These are phyloP conservation scores for Apophysomyces ossiformis DNA, from an alignment of 371 early-diverging fungal genomes.

Conservation along the genomic window DNA sequence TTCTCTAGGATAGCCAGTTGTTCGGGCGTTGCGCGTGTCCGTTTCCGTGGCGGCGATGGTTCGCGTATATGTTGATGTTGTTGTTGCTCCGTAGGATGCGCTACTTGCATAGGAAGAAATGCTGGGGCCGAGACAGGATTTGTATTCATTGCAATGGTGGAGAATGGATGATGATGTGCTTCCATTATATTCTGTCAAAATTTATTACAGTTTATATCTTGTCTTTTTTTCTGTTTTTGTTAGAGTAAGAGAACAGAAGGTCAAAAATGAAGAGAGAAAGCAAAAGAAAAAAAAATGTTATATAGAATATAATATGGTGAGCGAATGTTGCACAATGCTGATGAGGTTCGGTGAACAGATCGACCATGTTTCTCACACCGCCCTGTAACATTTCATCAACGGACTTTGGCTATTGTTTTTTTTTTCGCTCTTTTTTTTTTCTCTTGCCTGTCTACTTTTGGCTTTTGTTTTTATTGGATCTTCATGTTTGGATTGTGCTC, in stretches of 20 bases:
- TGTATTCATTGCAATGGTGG: background rate
- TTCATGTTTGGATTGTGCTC: background rate
- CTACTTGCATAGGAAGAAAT: slow-evolving; percentile 2
- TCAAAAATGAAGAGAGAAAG: slow-evolving; percentile 1
- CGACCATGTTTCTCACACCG: slow-evolving; percentile 8
- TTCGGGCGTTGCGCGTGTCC: slow-evolving; percentile 69
- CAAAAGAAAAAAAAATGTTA: background rate
- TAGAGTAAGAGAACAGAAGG: background rate
- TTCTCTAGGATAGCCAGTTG: slow-evolving; percentile 72
- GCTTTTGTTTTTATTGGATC: background rate
- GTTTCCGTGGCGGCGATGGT: slow-evolving; percentile 45
- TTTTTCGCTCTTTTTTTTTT: background rate
- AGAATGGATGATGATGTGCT: slow-evolving; percentile 4
- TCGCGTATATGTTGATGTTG: slow-evolving; percentile 1
- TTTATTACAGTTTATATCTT: too few species aligned
- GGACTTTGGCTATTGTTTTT: slow-evolving; percentile 2
- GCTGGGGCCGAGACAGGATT: background rate
- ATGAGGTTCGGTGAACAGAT: slow-evolving; percentile 8
- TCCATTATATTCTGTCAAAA: background rate
- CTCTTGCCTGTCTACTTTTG: background rate
- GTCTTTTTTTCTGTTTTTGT: background rate
- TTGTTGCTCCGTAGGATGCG: slow-evolving; percentile 1
- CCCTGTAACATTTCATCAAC: slow-evolving; percentile 1
- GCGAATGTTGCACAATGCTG: slow-evolving; percentile 8
- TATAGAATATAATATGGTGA: slow-evolving; percentile 2